Base-by-base conservation (phyloP, 352 stramenopile genomes). In the Pythium rhizo-oryzae region DNA sequence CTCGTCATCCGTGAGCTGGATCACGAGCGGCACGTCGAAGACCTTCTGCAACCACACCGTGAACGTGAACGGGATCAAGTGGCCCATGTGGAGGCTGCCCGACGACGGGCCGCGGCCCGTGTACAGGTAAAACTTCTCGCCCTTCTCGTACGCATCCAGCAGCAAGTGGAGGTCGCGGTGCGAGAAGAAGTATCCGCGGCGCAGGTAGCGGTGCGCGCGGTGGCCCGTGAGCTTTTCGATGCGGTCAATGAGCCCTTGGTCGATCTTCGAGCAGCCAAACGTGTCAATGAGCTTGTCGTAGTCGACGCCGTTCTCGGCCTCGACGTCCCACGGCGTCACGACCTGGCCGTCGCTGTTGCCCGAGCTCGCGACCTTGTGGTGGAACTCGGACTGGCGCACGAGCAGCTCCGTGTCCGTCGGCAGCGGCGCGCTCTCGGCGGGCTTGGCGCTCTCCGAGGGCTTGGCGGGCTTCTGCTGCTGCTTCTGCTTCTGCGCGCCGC, bases 1-100 rank as follows among this genome's bases (percentile, higher is more conserved):
- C 76, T 99, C 98, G 78, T 99, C 98, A 77, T 99, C 98, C 6
- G 98, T 99, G 59, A 99, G 96, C 85, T 99, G 98, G 77, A 99
- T 99, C 66, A 99, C 98, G 57, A 99, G 86, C 15, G 98, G 98
- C 74, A 98, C 97, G 60, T 99, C 86, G 70, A 99, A 99, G 51
- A 98, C 98, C 67, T 98, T 95, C 77, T 99, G 97, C 30, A 99
- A 74, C 96, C 96, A 99, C 56, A 98, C 87, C n/a, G 97, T 99
- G 75, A 99, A 99, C 58, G 99, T 94, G 78, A 99, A 99, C 15
- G 98, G 98, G 62, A 99, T 97, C 67, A 99, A 88, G 82, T 99
- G 98, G 13, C 98, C 98, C 70, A 99, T 93, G 85, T 99, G 98
- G 78, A 99, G 97, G 55, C 96, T 96, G 35, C 94, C 93, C 7